Evolutionary conservation across 345 rosid genomes (phyloP).

Genomic region (Syzygium grande): DNA sequence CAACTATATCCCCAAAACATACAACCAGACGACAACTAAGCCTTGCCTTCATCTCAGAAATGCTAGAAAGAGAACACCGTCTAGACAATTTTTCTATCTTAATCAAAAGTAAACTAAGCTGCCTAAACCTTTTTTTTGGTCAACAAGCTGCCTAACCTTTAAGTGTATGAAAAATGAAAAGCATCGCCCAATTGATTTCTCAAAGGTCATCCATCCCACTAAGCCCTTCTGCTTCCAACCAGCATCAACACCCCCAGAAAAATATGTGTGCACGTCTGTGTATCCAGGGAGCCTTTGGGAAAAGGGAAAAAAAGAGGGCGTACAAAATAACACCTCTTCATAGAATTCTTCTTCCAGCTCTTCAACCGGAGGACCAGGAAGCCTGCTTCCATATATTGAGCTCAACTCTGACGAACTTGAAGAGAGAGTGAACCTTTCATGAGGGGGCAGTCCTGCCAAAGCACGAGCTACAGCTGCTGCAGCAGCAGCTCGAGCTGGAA

Average conservation of each 20-base stretch:
- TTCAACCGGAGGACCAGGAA: slow-evolving; percentile 40
- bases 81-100: background rate
- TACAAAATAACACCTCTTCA: slow-evolving; percentile 44
- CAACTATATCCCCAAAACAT: background rate
- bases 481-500: slow-evolving; percentile 95
- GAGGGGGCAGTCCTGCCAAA: slow-evolving; percentile 74
- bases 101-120: background rate
- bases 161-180: background rate
- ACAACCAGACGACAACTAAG: background rate
- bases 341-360: slow-evolving; percentile 84
- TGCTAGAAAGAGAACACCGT: background rate
- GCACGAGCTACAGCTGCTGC: slow-evolving; percentile 98
- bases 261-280: background rate
- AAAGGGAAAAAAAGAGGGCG: background rate
- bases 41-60: background rate
- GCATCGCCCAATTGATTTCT: background rate
- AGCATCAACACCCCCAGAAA: background rate
- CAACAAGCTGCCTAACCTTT: background rate
- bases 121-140: background rate
- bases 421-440: slow-evolving; percentile 66
- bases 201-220: background rate
- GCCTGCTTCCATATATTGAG: slow-evolving; percentile 70
- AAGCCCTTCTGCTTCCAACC: background rate
- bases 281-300: background rate
- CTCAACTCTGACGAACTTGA: slow-evolving; percentile 69